A percentile compares a stretch with the other conserved stretches of the same genome.
phyloP scores from a whole-genome alignment of 345 rosid species.

The Trapa incisa region DNA sequence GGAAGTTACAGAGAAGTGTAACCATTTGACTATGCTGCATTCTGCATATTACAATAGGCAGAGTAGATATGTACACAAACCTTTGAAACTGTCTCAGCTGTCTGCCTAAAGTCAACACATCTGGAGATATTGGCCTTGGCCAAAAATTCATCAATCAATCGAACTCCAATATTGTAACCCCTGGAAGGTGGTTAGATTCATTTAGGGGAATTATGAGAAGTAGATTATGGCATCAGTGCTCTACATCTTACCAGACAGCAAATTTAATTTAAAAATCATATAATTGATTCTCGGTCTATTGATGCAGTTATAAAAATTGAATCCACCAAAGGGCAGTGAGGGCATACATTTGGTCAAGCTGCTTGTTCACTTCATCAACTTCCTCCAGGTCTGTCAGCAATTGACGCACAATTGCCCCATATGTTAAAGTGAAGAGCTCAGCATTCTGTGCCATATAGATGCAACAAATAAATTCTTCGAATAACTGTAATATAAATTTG shows the following conservation, averaged over 20 bases:
- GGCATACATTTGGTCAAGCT: constrained; percentile 83
- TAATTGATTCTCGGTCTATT: background rate
- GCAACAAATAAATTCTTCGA: background rate
- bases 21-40: background rate
- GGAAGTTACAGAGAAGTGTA: background rate
- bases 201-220: background rate
- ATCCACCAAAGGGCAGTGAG: background rate
- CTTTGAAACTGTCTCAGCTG: constrained; percentile 86
- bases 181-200: constrained; percentile 22
- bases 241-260: background rate
- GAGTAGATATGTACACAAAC: constrained; percentile 14
- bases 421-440: constrained; percentile 82
- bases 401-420: constrained; percentile 83
- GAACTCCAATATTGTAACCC: constrained; percentile 86
- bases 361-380: constrained; percentile 90
- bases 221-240: background rate
- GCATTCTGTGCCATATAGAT: constrained; percentile 45
- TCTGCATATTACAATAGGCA: background rate
- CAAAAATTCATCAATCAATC: constrained; percentile 76
- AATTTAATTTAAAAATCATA: background rate
- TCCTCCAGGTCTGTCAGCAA: constrained; percentile 92
- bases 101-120: constrained; percentile 86
- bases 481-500: background rate
- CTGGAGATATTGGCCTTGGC: constrained; percentile 84
- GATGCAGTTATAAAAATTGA: background rate